Conservation (phyloP, 2,329 filamentous ascomycete genomes). For the Botrytis porri region DNA sequence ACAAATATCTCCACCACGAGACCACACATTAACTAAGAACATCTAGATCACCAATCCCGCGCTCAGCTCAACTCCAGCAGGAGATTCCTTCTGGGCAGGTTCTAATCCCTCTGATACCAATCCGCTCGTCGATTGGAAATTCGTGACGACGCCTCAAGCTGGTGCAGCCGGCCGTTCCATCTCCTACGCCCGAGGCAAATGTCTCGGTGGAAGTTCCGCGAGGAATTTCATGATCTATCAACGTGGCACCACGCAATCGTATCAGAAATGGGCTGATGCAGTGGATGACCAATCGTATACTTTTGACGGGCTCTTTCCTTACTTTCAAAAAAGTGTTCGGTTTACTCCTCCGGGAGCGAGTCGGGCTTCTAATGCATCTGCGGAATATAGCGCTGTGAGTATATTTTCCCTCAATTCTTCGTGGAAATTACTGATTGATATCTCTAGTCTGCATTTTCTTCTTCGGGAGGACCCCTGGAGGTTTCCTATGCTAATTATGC, state of each 20-base stretch:
- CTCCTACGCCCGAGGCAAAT: constrained; percentile 37
- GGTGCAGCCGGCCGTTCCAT: constrained; percentile 8
- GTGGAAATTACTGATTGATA: neutral
- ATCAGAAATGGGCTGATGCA: constrained; percentile 44
- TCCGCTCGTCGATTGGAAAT: constrained; percentile 9
- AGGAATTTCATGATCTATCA: constrained; percentile 40
- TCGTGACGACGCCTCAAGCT: neutral
- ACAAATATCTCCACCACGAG: neutral
- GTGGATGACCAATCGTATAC: constrained; percentile 45
- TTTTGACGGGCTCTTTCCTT: constrained; percentile 46
- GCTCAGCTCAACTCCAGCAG: constrained; percentile 1
- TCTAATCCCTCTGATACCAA: neutral
- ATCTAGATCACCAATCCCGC: neutral
- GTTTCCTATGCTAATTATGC: constrained; percentile 44
- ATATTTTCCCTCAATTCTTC: neutral
- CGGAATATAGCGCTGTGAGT: neutral
- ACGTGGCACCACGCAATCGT: constrained; percentile 21
- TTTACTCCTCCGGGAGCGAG: constrained; percentile 23
- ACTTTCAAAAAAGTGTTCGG: constrained; percentile 39
- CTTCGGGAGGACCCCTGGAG: constrained; percentile 39
- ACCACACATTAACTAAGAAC: neutral
- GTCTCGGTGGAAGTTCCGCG: constrained; percentile 39
- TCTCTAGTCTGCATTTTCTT: constrained; percentile 7
- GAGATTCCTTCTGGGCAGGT: constrained; percentile 12
- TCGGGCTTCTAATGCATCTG: neutral